Conservation (phyloP, 2,329 filamentous ascomycete genomes). For the Chalaropsis ovoidea region DNA sequence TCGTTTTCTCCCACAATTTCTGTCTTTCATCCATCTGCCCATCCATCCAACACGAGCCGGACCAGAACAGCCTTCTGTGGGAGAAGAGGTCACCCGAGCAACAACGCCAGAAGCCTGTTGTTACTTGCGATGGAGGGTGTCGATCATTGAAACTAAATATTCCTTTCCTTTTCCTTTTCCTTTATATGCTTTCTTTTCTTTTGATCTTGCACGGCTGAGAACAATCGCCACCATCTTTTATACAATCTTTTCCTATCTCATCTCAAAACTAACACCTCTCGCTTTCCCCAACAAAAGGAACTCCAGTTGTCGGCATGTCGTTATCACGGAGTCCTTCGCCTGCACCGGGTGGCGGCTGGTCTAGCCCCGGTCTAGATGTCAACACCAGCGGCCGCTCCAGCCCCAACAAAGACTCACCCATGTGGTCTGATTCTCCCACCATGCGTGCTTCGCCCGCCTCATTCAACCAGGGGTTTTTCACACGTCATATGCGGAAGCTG, state of each 20-base stretch:
- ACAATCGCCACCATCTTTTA: slow-evolving; percentile 6
- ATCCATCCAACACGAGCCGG: not conserved
- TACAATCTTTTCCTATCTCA: not conserved
- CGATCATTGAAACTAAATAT: slow-evolving; percentile 1
- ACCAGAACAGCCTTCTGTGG: slow-evolving; percentile 1
- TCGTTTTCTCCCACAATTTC: not conserved
- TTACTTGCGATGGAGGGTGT: slow-evolving; percentile 6
- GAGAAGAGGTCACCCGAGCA: slow-evolving; percentile 8
- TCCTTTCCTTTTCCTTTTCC: slow-evolving; percentile 5
- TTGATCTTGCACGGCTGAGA: not conserved
- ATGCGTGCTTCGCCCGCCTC: slow-evolving; percentile 59
- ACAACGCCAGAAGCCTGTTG: not conserved
- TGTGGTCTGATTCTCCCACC: slow-evolving; percentile 21
- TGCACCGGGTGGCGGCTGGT: slow-evolving; percentile 74
- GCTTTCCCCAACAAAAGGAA: slow-evolving; percentile 35
- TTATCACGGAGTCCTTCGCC: slow-evolving; percentile 82
- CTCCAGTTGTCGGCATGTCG: slow-evolving; percentile 58
- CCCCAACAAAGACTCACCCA: slow-evolving; percentile 34
- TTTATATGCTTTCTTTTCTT: slow-evolving; percentile 9
- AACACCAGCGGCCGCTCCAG: slow-evolving; percentile 59
- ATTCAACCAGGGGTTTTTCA: slow-evolving; percentile 78
- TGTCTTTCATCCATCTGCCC: not conserved
- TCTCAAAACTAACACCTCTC: slow-evolving; percentile 18
- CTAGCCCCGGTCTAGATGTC: slow-evolving; percentile 67
- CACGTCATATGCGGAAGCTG: slow-evolving; percentile 68